A percentile compares a stretch with the other conserved stretches of the same genome.
These are phyloP conservation scores for Annona squamosa DNA, from an alignment of 164 flowering plant genomes.

Conservation along the genomic window DNA sequence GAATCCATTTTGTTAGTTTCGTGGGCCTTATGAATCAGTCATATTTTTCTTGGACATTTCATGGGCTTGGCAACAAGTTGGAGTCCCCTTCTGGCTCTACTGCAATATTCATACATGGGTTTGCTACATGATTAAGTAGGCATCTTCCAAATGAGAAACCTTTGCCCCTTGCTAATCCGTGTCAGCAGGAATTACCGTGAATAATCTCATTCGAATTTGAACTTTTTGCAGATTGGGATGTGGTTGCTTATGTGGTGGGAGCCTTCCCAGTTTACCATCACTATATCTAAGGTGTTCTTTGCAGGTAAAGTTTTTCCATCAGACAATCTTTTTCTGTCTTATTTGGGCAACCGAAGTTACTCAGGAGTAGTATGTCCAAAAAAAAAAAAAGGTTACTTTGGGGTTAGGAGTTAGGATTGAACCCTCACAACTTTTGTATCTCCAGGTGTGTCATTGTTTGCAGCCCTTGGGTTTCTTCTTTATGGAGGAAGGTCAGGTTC, in stretches of 20 bases:
- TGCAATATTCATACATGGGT: not conserved
- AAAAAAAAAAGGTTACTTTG: no score
- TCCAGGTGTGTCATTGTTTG: constrained; percentile 85
- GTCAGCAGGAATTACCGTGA: not conserved
- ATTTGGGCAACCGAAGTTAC: not conserved
- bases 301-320: constrained; percentile 40
- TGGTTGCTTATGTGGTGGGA: constrained; percentile 93
- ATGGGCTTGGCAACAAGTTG: no score
- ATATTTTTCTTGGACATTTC: no score
- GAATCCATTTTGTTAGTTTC: not conserved
- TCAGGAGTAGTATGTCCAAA: no score
- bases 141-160: not conserved
- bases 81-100: not conserved
- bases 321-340: not conserved
- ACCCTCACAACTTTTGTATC: constrained; percentile 8
- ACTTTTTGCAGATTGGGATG: constrained; percentile 51
- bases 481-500: constrained; percentile 84
- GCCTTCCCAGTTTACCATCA: constrained; percentile 38
- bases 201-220: not conserved
- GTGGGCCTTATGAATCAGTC: no score
- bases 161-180: not conserved
- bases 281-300: constrained; percentile 82
- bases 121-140: not conserved
- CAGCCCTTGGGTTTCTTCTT: constrained; percentile 89
- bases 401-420: no score